Base-by-base conservation (phyloP, 2,329 filamentous ascomycete genomes). In the Colletotrichum cordylinicola region DNA sequence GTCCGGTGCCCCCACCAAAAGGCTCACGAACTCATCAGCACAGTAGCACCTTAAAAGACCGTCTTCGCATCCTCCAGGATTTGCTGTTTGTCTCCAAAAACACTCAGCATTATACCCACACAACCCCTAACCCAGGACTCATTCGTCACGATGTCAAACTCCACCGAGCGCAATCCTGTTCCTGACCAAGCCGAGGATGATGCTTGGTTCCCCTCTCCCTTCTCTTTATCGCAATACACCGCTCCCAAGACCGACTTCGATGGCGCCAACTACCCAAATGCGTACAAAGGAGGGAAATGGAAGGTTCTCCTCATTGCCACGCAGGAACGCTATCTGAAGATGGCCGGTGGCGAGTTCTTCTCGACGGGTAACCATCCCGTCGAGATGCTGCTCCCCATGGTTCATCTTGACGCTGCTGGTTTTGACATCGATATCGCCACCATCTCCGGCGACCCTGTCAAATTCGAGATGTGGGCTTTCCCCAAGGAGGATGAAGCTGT, bases 111-210 rank as follows among this genome's bases (percentile, higher is more conserved):
- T 48, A 2, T 10, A 9, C 10, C 2, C n/a, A 21, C n/a, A 48
- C 3, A 7, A 12, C 43, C n/a, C 9, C 39, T 10, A 10, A 10
- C 18, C 9, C 39, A n/a, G 16, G 4, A 10, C 5, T 21, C 43
- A 21, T 48, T 48, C 43, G 43, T 21, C n/a, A 48, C 43, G 13
- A 77, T 77, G 72, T 72, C 75, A 16, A 61, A 43, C 16, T 43
- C 39, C 4, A 10, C 58, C 55, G 78, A 78, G 60, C 71, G 74
- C 33, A 64, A 55, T 4, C 78, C 78, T 52, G 76, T 78, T 31
- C 62, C 67, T 56, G 78, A 79, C 60, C 74, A 78, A 72, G 77
- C 78, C 70, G 79, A 81, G 64, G 72, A 77, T 62, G 77, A 80
- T 58, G 75, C 78, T 64, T 79, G 67, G 55, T 79, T 79, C 67